These are phyloP conservation scores for Phoenix roebelenii DNA, from an alignment of 176 grass and related monocot genomes.

Conservation along the genomic window DNA sequence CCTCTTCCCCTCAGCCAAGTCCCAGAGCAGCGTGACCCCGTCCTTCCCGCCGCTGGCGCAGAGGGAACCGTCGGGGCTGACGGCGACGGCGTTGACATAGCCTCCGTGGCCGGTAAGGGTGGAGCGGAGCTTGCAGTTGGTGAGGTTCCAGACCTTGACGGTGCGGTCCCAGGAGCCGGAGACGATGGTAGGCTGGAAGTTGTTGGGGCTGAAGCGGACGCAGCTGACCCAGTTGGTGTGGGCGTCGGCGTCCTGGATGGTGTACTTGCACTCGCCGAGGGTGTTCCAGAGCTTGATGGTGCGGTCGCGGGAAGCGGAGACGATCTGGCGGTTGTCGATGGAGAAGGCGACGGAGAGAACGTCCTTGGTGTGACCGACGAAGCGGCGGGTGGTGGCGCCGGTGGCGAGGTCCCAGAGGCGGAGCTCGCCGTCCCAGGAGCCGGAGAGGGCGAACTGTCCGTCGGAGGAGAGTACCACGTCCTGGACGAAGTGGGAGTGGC, in stretches of 20 bases:
- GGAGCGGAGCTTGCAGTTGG: no score
- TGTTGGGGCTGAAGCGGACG: slow-evolving; percentile 69
- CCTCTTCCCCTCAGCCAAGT: no score
- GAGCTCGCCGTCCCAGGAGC: slow-evolving; percentile 90
- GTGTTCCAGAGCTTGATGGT: slow-evolving; percentile 98
- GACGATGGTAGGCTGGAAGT: no score
- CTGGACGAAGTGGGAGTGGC: slow-evolving; percentile 85
- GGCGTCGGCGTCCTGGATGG: slow-evolving; percentile 62
- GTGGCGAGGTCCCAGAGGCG: slow-evolving; percentile 78
- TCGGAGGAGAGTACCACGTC: slow-evolving; percentile 84
- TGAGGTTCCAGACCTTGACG: no score
- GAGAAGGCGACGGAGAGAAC: slow-evolving; percentile 92
- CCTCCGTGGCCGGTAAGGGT: no score
- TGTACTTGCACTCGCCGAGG: slow-evolving; percentile 97
- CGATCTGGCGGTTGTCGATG: slow-evolving; percentile 86
- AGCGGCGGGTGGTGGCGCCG: slow-evolving; percentile 59
- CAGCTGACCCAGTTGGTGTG: slow-evolving; percentile 76
- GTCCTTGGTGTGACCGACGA: slow-evolving; percentile 80
- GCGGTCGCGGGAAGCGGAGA: slow-evolving; percentile 70
- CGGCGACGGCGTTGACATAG: no score
- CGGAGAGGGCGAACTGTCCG: slow-evolving; percentile 80
- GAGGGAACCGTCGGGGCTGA: no score
- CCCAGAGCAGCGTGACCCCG: no score
- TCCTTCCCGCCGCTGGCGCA: no score
- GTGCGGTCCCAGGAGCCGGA: no score